A percentile compares a stretch with the other conserved stretches of the same genome.
Evolutionary conservation across 1,139 yeast genomes (phyloP).

Genomic region (Yamadazyma sp.): DNA sequence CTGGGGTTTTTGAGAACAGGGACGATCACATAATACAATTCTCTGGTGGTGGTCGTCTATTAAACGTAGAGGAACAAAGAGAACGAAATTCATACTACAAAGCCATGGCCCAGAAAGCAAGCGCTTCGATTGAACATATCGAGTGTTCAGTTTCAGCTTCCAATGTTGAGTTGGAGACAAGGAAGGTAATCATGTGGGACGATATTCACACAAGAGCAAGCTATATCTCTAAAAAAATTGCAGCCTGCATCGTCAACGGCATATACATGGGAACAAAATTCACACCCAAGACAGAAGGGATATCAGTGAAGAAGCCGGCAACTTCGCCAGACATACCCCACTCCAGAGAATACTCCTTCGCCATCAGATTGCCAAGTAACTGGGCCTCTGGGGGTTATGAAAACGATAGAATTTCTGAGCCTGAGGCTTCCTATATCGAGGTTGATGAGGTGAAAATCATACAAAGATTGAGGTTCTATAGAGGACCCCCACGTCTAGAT

Average conservation of each 20-base stretch:
- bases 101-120: background rate
- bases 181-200: background rate
- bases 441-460: background rate
- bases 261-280: background rate
- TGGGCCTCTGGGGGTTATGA: conserved; percentile 1
- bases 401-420: background rate
- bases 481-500: conserved; percentile 1
- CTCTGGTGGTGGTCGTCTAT: too few species aligned
- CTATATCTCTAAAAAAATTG: background rate
- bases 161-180: background rate
- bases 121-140: background rate
- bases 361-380: conserved; percentile 1
- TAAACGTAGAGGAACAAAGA: background rate
- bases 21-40: too few species aligned
- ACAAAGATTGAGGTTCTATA: background rate
- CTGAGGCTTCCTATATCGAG: background rate
- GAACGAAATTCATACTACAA: background rate
- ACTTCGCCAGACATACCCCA: background rate
- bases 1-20: too few species aligned
- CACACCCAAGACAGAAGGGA: conserved; percentile 1
- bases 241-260: background rate
- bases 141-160: background rate
- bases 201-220: background rate
- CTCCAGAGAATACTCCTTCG: background rate
- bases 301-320: background rate